A percentile compares a stretch with the other conserved stretches of the same genome.
These are phyloP conservation scores for Xylaria intraflava DNA, from an alignment of 495 filamentous ascomycete genomes.

Conservation along the genomic window DNA sequence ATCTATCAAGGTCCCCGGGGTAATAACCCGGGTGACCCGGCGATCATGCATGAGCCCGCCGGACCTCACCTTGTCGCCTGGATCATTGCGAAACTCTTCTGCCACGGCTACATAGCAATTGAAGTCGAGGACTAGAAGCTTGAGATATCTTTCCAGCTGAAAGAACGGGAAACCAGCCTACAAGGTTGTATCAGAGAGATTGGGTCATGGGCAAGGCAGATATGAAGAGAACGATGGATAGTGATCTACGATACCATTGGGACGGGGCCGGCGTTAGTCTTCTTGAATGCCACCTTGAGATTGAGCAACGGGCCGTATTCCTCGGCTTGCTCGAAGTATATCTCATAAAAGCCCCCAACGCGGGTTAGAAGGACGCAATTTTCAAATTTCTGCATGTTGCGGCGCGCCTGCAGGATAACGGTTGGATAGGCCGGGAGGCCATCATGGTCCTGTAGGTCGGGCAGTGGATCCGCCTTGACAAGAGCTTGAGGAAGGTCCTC, in stretches of 20 bases:
- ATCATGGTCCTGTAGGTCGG: constrained; percentile 36
- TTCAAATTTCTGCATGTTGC: constrained; percentile 83
- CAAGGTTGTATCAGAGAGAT: constrained; percentile 10
- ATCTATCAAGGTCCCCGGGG: constrained; percentile 91
- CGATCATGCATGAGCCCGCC: constrained; percentile 78
- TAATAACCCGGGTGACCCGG: constrained; percentile 77
- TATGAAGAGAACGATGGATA: neutral
- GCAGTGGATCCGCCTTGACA: constrained; percentile 25
- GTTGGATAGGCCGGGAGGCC: constrained; percentile 66
- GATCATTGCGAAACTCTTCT: constrained; percentile 75
- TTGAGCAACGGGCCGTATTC: constrained; percentile 80
- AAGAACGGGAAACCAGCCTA: constrained; percentile 89
- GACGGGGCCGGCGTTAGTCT: constrained; percentile 64
- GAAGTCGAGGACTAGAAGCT: constrained; percentile 84
- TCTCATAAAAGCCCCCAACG: constrained; percentile 92
- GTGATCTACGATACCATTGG: constrained; percentile 56
- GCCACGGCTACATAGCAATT: constrained; percentile 87
- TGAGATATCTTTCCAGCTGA: constrained; percentile 85
- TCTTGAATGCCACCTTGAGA: constrained; percentile 78
- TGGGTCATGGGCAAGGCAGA: constrained; percentile 3
- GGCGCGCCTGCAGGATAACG: constrained; percentile 80
- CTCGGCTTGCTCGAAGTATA: constrained; percentile 92
- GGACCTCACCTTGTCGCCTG: constrained; percentile 57
- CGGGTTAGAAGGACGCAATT: constrained; percentile 85
- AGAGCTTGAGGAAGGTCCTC: constrained; percentile 61